phyloP scores from a whole-genome alignment of 768 basidiomycete species.

The Psilocybe subaeruginosa region DNA sequence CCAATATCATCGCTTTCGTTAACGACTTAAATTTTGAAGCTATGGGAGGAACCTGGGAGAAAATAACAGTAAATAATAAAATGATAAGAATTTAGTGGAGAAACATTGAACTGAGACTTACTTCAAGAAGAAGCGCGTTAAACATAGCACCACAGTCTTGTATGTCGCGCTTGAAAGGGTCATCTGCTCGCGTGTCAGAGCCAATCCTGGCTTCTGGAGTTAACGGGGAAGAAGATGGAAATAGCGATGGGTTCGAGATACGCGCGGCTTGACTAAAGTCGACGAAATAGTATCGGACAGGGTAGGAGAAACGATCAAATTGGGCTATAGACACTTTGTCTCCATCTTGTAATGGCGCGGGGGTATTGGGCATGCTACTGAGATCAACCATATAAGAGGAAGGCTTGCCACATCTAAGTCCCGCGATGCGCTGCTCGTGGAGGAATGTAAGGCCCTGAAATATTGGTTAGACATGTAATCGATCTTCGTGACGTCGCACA shows the following conservation, averaged over 20 bases:
- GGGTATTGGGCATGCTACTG: constrained; percentile 31
- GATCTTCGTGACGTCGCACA: neutral
- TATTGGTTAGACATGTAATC: neutral
- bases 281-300: constrained; percentile 42
- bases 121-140: constrained; percentile 35
- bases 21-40: constrained; percentile 43
- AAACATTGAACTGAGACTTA: constrained; percentile 19
- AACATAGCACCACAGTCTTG: constrained; percentile 43
- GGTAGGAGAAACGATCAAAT: constrained; percentile 39
- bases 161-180: constrained; percentile 40
- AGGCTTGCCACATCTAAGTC: constrained; percentile 36
- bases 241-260: constrained; percentile 12
- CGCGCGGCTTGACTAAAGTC: constrained; percentile 28
- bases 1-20: constrained; percentile 48
- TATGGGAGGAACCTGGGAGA: constrained; percentile 41
- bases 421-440: constrained; percentile 47
- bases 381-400: constrained; percentile 46
- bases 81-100: neutral
- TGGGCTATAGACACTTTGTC: neutral
- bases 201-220: constrained; percentile 9
- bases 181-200: neutral
- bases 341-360: constrained; percentile 9
- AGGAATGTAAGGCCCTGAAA: constrained; percentile 48
- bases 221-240: constrained; percentile 17
- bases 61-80: neutral